Base-by-base conservation (phyloP, 345 rosid species). In the Rubroshorea leprosula region DNA sequence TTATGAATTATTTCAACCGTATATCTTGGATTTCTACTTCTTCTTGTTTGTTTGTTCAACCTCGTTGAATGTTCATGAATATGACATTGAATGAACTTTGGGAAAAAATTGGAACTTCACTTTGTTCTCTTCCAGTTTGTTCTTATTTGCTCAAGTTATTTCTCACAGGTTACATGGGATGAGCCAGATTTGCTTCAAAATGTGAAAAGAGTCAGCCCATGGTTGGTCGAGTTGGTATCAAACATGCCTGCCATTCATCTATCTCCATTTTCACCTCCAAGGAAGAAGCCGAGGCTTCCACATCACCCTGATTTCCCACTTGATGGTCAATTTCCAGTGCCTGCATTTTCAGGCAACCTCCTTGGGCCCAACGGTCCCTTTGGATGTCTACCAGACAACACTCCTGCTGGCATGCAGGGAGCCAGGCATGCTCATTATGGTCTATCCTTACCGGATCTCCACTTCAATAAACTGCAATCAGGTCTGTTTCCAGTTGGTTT, bases 321-420 rank as follows among this genome's bases (percentile, higher is more conserved):
- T 0, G 85, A 80, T 0, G 56, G 79, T 45, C 89, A 78, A 54
- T 57, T 83, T 70, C 80, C 79, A 9, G 47, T 77, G 66, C 76
- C 87, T 2, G 38, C 77, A 55, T 79, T 83, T 61, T 59, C 83
- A 47, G 62, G 82, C 68, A 83, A 70, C 73, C 76, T 78, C 51
- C 81, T 81, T 24, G 76, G 82, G 71, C 60, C 66, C 31, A 74
- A 71, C 64, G 70, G 73, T 73, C 75, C 79, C 65, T 82, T 75
- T 25, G 70, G 80, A 68, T 74, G 80, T 69, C 65, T 75, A 69
- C 80, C 80, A 69, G 68, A 78, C 64, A 65, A 65, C 79, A 52
- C 76, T 80, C 82, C 94, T 79, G 87, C 82, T 72, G 87, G 94
- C 85, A 83, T 86, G 83, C 94, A 86, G 94, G 94, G 94, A 86